Percentiles rank a stretch among this genome's conserved stretches.
phyloP scores from a whole-genome alignment of 768 basidiomycete genomes.

The Cyathus striatus region DNA sequence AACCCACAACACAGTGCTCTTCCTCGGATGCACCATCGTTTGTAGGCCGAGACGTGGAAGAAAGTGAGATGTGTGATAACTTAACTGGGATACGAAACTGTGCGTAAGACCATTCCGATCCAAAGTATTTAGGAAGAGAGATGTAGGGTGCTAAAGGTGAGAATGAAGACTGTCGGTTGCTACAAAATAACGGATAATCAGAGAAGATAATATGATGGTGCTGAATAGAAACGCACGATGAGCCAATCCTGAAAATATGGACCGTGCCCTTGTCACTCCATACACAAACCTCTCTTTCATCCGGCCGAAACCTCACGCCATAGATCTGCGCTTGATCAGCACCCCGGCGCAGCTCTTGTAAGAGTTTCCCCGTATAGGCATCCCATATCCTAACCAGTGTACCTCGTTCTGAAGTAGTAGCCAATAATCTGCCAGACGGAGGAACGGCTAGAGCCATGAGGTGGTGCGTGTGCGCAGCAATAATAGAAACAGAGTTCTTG shows the following conservation, averaged over 20 bases:
- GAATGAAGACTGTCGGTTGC: conserved; percentile 82
- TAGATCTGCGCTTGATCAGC: conserved; percentile 90
- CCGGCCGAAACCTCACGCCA: conserved; percentile 81
- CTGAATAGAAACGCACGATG: conserved; percentile 46
- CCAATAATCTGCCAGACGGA: conserved; percentile 72
- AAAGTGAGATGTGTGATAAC: conserved; percentile 75
- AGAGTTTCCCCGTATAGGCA: conserved; percentile 60
- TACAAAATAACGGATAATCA: conserved; percentile 17
- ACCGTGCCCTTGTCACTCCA: conserved; percentile 97
- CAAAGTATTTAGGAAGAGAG: conserved; percentile 85
- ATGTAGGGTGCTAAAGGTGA: conserved; percentile 77
- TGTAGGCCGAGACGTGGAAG: conserved; percentile 59
- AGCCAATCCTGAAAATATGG: conserved; percentile 75
- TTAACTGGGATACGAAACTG: conserved; percentile 87
- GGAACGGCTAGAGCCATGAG: conserved; percentile 76
- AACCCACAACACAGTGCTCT: conserved; percentile 84
- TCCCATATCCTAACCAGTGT: conserved; percentile 91
- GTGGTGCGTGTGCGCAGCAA: conserved; percentile 77
- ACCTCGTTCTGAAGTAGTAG: conserved; percentile 79
- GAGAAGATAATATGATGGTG: not conserved
- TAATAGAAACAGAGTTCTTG: conserved; percentile 72
- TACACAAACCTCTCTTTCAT: conserved; percentile 82
- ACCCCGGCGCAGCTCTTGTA: conserved; percentile 79
- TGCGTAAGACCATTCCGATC: conserved; percentile 95
- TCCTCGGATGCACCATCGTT: conserved; percentile 66